Evolutionary conservation across 805 yeast species (phyloP).

Genomic region (Wickerhamiella alocasiicola): DNA sequence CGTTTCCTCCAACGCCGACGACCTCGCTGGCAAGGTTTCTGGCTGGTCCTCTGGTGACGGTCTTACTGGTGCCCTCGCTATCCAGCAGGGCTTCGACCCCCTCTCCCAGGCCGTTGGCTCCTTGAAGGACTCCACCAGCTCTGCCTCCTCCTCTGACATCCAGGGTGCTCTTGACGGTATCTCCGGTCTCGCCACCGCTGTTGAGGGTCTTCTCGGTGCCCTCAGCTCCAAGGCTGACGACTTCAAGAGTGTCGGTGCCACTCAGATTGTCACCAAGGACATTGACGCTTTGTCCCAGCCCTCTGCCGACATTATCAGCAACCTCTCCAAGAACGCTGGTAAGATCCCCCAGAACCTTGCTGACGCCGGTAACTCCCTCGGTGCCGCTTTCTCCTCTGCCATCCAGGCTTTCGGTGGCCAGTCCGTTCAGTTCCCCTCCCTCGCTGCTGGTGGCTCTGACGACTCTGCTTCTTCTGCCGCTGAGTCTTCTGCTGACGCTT

Average conservation of each 20-base stretch:
- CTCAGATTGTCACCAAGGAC: constrained; percentile 19
- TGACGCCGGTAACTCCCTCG: constrained; percentile 11
- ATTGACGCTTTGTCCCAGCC: constrained; percentile 16
- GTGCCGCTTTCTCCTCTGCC: constrained; percentile 8
- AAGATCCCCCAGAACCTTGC: constrained; percentile 13
- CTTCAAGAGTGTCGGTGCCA: constrained; percentile 20
- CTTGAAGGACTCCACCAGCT: constrained; percentile 9
- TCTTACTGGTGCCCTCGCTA: constrained; percentile 16
- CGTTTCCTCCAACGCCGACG: constrained; percentile 40
- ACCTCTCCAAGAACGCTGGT: constrained; percentile 13
- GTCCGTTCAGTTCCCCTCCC: constrained; percentile 6
- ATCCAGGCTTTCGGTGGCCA: constrained; percentile 8
- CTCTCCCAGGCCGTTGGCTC: constrained; percentile 9
- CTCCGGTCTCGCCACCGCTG: constrained; percentile 12
- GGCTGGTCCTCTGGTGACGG: constrained; percentile 15
- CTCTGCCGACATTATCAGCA: constrained; percentile 16
- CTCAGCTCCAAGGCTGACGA: constrained; percentile 19
- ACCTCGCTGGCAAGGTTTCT: constrained; percentile 9
- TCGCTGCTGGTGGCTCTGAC: constrained; percentile 12
- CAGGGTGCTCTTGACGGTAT: constrained; percentile 9
- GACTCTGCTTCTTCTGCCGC: constrained; percentile 6
- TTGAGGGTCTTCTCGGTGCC: constrained; percentile 15
- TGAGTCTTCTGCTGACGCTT: neutral
- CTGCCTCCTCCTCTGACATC: constrained; percentile 9
- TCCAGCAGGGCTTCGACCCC: constrained; percentile 15